A percentile compares a stretch with the other conserved stretches of the same genome.
Conservation (phyloP, 305 asterid genomes). For the Rubia tinctorum region DNA sequence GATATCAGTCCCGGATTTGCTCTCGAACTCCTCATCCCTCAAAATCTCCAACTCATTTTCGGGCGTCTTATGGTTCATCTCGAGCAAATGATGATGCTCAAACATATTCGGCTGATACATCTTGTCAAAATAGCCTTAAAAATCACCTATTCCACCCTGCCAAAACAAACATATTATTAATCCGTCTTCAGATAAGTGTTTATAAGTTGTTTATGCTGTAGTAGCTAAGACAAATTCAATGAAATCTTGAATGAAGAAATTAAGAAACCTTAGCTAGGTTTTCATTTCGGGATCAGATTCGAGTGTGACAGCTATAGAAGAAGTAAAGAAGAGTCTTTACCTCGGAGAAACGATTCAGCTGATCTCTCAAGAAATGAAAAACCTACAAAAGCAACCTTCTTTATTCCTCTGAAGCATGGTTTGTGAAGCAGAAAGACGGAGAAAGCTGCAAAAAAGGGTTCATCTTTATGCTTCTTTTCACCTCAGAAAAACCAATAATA, state of each 20-base stretch:
- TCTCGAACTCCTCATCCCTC: constrained; percentile 77
- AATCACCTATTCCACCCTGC: constrained; percentile 15
- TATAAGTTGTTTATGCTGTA: neutral
- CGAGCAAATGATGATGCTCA: constrained; percentile 74
- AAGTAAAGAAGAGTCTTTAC: constrained; percentile 3
- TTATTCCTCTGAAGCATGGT: constrained; percentile 19
- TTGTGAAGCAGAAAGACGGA: neutral
- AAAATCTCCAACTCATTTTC: constrained; percentile 69
- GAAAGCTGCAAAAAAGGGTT: neutral
- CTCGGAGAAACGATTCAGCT: constrained; percentile 11
- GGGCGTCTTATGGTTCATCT: constrained; percentile 61
- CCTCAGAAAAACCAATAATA: neutral
- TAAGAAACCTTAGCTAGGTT: neutral
- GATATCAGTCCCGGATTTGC: constrained; percentile 73
- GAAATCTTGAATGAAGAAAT: neutral
- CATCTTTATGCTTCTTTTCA: neutral
- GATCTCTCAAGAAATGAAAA: constrained; percentile 10
- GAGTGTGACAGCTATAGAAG: neutral
- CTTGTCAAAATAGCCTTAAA: constrained; percentile 17
- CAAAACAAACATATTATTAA: neutral
- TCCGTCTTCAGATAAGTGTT: neutral
- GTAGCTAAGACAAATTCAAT: neutral
- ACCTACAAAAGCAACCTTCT: constrained; percentile 20
- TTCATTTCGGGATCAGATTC: neutral
- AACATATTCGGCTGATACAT: constrained; percentile 94